Evolutionary conservation across 352 stramenopile genomes (phyloP).

Genomic region (Globisporangium polare): DNA sequence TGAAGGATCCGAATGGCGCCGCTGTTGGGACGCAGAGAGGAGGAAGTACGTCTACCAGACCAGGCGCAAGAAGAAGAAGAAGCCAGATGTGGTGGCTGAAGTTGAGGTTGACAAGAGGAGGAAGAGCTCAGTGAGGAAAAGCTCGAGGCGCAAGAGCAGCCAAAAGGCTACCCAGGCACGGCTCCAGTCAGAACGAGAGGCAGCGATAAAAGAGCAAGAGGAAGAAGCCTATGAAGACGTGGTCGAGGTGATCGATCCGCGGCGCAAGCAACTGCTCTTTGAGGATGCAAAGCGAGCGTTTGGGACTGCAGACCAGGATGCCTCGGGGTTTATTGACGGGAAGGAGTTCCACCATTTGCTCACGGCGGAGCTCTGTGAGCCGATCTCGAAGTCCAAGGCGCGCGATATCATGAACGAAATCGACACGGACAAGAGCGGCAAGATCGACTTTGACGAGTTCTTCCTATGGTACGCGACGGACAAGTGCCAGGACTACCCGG

Average conservation of each 20-base stretch:
- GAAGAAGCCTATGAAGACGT: constrained; percentile 31
- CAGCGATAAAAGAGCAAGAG: background rate
- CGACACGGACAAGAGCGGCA: constrained; percentile 33
- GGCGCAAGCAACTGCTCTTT: constrained; percentile 31
- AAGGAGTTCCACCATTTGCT: constrained; percentile 35
- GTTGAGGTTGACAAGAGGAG: background rate
- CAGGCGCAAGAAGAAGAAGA: constrained; percentile 12
- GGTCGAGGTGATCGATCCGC: constrained; percentile 34
- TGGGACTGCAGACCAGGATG: constrained; percentile 26
- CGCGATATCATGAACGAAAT: constrained; percentile 31
- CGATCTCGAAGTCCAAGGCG: constrained; percentile 26
- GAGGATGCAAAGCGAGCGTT: constrained; percentile 30
- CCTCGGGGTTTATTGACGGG: constrained; percentile 32
- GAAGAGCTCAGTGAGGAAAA: constrained; percentile 5
- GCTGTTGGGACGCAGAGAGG: constrained; percentile 25
- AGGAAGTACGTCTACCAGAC: constrained; percentile 37
- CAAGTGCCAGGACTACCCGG: constrained; percentile 43
- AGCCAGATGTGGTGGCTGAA: too few relatives aligned
- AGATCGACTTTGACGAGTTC: constrained; percentile 48
- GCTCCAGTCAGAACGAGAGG: background rate
- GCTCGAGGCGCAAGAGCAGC: constrained; percentile 8
- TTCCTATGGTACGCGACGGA: constrained; percentile 45
- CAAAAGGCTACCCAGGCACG: background rate
- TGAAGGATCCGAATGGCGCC: constrained; percentile 29
- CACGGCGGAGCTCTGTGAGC: constrained; percentile 33